Conservation (phyloP, 352 stramenopile genomes). For the Pythium aristosporum region DNA sequence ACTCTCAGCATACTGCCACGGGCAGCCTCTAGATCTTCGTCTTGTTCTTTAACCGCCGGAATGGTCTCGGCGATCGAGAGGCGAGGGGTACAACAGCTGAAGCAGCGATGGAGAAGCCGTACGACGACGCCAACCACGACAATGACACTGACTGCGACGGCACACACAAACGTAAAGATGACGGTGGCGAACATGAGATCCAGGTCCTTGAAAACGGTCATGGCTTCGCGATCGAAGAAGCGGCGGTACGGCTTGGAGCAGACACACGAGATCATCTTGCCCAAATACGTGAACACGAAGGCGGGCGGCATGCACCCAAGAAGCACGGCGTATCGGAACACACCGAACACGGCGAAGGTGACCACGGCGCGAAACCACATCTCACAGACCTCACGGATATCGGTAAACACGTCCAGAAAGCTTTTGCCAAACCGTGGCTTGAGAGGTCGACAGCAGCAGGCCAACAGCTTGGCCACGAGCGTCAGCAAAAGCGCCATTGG, state of each 20-base stretch:
- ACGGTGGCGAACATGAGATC: conserved; percentile 3
- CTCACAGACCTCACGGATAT: neutral
- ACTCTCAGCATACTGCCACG: too few relatives aligned
- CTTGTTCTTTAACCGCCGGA: neutral
- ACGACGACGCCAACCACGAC: neutral
- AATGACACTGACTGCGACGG: neutral
- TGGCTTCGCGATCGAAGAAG: neutral
- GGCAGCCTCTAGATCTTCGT: neutral
- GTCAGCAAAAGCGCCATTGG: neutral
- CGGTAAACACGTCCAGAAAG: neutral
- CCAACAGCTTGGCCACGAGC: neutral
- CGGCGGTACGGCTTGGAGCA: neutral
- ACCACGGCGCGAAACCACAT: neutral
- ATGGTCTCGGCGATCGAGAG: neutral
- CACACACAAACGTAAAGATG: neutral
- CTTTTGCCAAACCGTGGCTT: neutral
- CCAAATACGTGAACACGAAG: neutral
- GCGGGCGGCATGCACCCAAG: neutral
- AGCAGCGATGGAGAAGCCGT: neutral
- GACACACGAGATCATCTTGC: conserved; percentile 3
- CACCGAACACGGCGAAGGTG: neutral
- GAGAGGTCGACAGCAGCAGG: neutral
- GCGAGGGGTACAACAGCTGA: neutral
- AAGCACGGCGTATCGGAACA: conserved; percentile 4
- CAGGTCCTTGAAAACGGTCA: conserved; percentile 5